Conservation (phyloP, 1,284 basidiomycete genomes). For the Cryptococcus amylolentus region DNA sequence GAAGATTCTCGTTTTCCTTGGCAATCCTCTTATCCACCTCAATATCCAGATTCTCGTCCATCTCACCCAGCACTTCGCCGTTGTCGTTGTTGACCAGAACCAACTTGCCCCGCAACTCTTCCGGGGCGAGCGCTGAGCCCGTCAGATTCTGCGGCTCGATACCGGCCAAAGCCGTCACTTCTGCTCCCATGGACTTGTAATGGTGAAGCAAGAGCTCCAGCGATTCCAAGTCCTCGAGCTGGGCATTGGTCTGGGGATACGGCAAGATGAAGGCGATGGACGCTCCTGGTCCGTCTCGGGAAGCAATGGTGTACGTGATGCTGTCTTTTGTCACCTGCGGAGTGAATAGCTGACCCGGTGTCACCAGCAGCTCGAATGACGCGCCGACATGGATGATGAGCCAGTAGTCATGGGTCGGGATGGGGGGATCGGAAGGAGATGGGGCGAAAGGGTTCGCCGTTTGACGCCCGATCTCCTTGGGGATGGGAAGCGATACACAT, state of each 20-base stretch:
- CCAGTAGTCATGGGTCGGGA: slow-evolving; percentile 49
- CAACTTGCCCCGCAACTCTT: slow-evolving; percentile 63
- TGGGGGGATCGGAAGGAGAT: slow-evolving; percentile 34
- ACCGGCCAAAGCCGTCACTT: slow-evolving; percentile 26
- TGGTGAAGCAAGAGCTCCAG: slow-evolving; percentile 68
- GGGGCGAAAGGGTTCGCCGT: slow-evolving; percentile 48
- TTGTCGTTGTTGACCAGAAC: slow-evolving; percentile 70
- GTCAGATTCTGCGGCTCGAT: slow-evolving; percentile 6
- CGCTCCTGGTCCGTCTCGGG: slow-evolving; percentile 32
- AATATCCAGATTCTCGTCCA: slow-evolving; percentile 60
- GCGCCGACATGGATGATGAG: slow-evolving; percentile 44
- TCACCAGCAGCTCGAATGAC: slow-evolving; percentile 43
- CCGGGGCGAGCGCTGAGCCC: slow-evolving; percentile 11
- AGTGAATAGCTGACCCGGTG: slow-evolving; percentile 32
- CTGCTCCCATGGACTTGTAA: slow-evolving; percentile 54
- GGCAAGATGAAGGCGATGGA: slow-evolving; percentile 53
- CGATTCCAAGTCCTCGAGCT: slow-evolving; percentile 62
- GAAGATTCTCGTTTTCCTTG: slow-evolving; percentile 56
- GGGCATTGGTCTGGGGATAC: slow-evolving; percentile 43
- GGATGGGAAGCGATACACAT: slow-evolving; percentile 47
- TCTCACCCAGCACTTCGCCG: slow-evolving; percentile 69
- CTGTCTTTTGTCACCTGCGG: slow-evolving; percentile 16
- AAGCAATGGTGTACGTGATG: slow-evolving; percentile 36
- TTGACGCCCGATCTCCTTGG: slow-evolving; percentile 41
- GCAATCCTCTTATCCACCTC: slow-evolving; percentile 58